Conservation (phyloP, 768 basidiomycete species). For the Cyclocybe cylindracea region DNA sequence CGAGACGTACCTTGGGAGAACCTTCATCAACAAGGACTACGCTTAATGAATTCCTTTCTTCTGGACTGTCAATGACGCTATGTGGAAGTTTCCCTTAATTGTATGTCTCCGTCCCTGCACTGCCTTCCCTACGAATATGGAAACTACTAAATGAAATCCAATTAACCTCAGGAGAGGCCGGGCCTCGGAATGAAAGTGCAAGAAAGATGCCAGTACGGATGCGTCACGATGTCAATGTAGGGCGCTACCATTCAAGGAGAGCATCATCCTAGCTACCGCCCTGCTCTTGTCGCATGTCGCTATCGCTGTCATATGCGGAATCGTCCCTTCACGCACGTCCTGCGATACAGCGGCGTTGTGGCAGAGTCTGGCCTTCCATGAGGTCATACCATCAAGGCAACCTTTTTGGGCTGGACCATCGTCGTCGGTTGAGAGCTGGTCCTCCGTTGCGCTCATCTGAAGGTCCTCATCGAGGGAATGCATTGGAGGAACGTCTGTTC, state of each 20-base stretch:
- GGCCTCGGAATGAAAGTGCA: neutral
- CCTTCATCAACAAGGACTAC: constrained; percentile 21
- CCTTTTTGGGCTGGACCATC: neutral
- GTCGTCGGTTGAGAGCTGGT: neutral
- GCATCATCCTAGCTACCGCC: no score
- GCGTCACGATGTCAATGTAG: no score
- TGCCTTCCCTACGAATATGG: neutral
- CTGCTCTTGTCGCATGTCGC: no score
- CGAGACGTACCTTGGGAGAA: constrained; percentile 26
- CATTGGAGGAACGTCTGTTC: constrained; percentile 32
- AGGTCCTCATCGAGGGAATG: constrained; percentile 30
- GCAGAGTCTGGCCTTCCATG: no score
- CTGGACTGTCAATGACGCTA: constrained; percentile 1
- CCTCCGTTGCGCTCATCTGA: constrained; percentile 11
- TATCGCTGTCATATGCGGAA: no score
- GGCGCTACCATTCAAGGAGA: no score
- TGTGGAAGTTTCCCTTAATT: no score
- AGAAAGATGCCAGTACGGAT: no score
- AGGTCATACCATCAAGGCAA: no score
- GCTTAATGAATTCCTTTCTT: neutral
- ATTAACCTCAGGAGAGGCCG: neutral
- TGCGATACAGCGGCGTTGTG: no score
- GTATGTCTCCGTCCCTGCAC: neutral
- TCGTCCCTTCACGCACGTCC: no score
- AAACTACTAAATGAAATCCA: neutral